phyloP scores from a whole-genome alignment of 805 yeast species.

The Yamadazyma scolyti region DNA sequence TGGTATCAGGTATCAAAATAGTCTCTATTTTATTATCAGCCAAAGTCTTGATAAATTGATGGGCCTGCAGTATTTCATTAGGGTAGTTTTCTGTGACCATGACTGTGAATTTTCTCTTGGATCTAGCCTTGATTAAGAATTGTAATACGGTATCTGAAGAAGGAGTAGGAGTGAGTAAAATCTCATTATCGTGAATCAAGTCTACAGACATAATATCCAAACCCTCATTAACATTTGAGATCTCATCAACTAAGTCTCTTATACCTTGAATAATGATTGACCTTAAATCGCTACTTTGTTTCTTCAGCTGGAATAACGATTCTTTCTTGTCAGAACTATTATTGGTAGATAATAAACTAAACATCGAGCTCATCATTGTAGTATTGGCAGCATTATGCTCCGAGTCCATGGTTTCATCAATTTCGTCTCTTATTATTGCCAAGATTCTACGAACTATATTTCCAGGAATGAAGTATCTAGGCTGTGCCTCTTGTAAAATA shows the following conservation, averaged over 20 bases:
- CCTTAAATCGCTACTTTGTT: slow-evolving; percentile 62
- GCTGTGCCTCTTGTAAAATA: slow-evolving; percentile 72
- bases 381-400: slow-evolving; percentile 5
- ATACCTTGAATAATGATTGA: slow-evolving; percentile 89
- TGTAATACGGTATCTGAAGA: slow-evolving; percentile 84
- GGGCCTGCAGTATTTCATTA: slow-evolving; percentile 75
- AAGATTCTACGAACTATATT: slow-evolving; percentile 87
- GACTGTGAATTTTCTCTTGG: slow-evolving; percentile 88
- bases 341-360: slow-evolving; percentile 66
- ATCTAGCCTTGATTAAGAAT: slow-evolving; percentile 79
- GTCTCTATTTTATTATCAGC: slow-evolving; percentile 87
- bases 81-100: slow-evolving; percentile 91
- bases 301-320: slow-evolving; percentile 29
- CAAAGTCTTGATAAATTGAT: slow-evolving; percentile 71
- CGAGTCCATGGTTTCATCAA: slow-evolving; percentile 40
- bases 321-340: slow-evolving; percentile 23
- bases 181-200: slow-evolving; percentile 88
- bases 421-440: slow-evolving; percentile 83
- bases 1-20: slow-evolving; percentile 87
- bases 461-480: slow-evolving; percentile 84
- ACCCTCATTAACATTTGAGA: slow-evolving; percentile 83
- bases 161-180: slow-evolving; percentile 89
- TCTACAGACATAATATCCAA: slow-evolving; percentile 89
- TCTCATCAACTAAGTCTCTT: slow-evolving; percentile 88
- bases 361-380: slow-evolving; percentile 75